Conservation (phyloP, 805 yeast species). For the Cyberlindnera xishuangbannaensis region DNA sequence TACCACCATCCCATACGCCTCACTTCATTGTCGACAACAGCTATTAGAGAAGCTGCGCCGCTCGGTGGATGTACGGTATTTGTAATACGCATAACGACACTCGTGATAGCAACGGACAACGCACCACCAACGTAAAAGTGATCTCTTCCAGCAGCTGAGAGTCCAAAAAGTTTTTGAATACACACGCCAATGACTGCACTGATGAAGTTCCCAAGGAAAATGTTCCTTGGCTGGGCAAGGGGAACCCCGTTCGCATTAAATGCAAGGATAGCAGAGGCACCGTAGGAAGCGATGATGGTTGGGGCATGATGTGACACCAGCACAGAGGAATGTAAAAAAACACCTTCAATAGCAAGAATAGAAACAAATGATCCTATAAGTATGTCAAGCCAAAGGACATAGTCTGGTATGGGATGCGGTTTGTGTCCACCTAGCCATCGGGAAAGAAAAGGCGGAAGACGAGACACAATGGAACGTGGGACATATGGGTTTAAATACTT, state of each 20-base stretch:
- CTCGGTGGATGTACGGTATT: slow-evolving; percentile 68
- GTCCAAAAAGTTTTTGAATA: slow-evolving; percentile 46
- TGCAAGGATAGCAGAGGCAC: slow-evolving; percentile 56
- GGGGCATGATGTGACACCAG: slow-evolving; percentile 39
- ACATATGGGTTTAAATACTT: slow-evolving; percentile 14
- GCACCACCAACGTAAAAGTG: slow-evolving; percentile 57
- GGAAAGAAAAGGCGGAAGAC: slow-evolving; percentile 31
- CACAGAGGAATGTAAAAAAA: slow-evolving; percentile 34
- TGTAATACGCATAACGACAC: slow-evolving; percentile 46
- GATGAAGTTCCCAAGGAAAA: slow-evolving; percentile 50
- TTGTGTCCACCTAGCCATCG: slow-evolving; percentile 37
- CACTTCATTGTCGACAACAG: slow-evolving; percentile 41
- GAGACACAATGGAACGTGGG: slow-evolving; percentile 22
- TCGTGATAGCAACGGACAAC: slow-evolving; percentile 46
- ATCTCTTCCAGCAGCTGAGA: slow-evolving; percentile 36
- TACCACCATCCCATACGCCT: slow-evolving; percentile 61
- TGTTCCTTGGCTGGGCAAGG: slow-evolving; percentile 58
- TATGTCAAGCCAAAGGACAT: slow-evolving; percentile 40
- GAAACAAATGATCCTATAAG: slow-evolving; percentile 43
- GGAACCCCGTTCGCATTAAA: slow-evolving; percentile 54
- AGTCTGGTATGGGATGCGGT: slow-evolving; percentile 26
- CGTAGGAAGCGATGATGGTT: slow-evolving; percentile 48
- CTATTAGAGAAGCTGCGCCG: slow-evolving; percentile 63
- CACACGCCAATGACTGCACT: slow-evolving; percentile 49
- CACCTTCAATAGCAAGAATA: slow-evolving; percentile 38